Conservation (phyloP, 2,329 filamentous ascomycete species). For the Calonectria fujianensis region DNA sequence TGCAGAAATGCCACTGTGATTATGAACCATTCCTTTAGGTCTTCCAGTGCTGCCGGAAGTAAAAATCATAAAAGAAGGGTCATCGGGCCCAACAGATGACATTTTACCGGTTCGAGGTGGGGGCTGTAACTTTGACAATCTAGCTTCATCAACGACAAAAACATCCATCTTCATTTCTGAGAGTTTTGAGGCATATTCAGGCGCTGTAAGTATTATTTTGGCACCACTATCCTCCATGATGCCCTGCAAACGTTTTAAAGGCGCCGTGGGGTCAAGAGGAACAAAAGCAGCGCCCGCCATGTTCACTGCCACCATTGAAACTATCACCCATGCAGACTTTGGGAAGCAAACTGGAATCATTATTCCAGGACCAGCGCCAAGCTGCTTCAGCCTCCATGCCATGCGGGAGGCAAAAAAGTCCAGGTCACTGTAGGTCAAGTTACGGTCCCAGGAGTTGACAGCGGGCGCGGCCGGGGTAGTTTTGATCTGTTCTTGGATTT, state of each 20-base stretch:
- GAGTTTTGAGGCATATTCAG: background rate
- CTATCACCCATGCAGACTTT: slow-evolving; percentile 19
- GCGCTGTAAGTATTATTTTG: slow-evolving; percentile 9
- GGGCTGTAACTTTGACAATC: background rate
- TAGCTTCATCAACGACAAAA: slow-evolving; percentile 4
- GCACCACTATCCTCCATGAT: slow-evolving; percentile 16
- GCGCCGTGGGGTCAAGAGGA: slow-evolving; percentile 21
- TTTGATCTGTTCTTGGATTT: slow-evolving; percentile 22
- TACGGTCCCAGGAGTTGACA: slow-evolving; percentile 16
- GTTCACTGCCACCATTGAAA: slow-evolving; percentile 29
- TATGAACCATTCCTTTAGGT: slow-evolving; percentile 63
- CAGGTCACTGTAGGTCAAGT: slow-evolving; percentile 9
- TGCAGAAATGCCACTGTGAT: slow-evolving; percentile 17
- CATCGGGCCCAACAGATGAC: background rate
- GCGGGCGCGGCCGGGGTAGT: slow-evolving; percentile 7
- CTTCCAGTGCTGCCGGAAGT: slow-evolving; percentile 43
- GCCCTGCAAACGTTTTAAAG: background rate
- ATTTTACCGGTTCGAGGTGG: background rate
- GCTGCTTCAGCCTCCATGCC: slow-evolving; percentile 22
- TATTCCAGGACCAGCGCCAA: slow-evolving; percentile 14
- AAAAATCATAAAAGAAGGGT: slow-evolving; percentile 25
- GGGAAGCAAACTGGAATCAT: slow-evolving; percentile 23
- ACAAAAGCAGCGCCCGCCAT: slow-evolving; percentile 24
- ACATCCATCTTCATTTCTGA: background rate
- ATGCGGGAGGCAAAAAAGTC: slow-evolving; percentile 19